Base-by-base conservation (phyloP, 2,329 filamentous ascomycete species). In the Coniella lustricola region DNA sequence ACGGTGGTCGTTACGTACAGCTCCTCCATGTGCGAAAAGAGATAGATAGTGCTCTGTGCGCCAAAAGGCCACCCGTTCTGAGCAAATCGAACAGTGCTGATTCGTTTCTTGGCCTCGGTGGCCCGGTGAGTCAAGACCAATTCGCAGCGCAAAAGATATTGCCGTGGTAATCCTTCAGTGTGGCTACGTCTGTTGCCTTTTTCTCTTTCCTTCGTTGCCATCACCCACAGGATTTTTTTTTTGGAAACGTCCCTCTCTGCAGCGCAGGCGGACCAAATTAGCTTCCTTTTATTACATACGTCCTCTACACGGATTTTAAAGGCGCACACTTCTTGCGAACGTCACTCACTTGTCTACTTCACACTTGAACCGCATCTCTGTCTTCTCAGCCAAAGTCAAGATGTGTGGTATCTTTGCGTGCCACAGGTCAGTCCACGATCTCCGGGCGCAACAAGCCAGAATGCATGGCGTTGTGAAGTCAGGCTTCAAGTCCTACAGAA, bases 361-460 rank as follows among this genome's bases (percentile, higher is more conserved):
- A 32, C n/a, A 12, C 17, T 13, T 31, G 38, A 7, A 44, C 7
- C 29, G 13, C 20, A 20, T 14, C 33, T 10, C 39, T 21, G 44
- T n/a, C 37, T 13, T 29, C 18, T 31, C 46, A 18, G n/a, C n/a
- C n/a, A n/a, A n/a, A n/a, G n/a, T 55, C 61, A 66, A 53, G 41
- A 95, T 95, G 90, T 95, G 90, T 84, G 90, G 90, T 70, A 95
- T 96, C 65, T 96, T 96, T 70, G 90, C 89, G 62, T 96, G 90
- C 73, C 88, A 96, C 72, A 76, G 80, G 90, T 95, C 73, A 67
- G 82, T 77, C 33, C 35, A 13, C 17, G n/a, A 21, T 16, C 35
- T n/a, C 7, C 20, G 16, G 37, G 54, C 22, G 35, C 44, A 44
- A 46, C 49, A n/a, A 29, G 10, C 25, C 25, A 29, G 25, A 29